Conservation (phyloP, 2,329 filamentous ascomycete genomes). For the Monosporascus sp. region DNA sequence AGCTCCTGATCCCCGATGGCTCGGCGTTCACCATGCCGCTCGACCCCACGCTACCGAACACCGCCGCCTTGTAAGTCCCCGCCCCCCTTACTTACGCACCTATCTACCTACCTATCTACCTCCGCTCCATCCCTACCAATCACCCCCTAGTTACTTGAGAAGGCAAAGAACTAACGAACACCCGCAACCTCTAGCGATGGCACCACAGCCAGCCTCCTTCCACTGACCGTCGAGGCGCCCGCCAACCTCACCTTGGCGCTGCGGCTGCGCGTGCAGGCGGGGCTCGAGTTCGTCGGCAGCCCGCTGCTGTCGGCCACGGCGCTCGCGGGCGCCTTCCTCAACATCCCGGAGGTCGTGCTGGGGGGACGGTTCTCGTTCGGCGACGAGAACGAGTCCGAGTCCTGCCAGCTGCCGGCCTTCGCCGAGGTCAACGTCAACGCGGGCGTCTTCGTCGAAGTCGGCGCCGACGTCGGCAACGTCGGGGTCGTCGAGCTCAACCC, state of each 20-base stretch:
- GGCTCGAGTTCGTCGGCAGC: conserved; percentile 14
- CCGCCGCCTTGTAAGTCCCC: conserved; percentile 19
- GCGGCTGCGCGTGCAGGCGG: conserved; percentile 18
- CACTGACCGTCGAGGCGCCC: conserved; percentile 13
- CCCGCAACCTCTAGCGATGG: conserved; percentile 12
- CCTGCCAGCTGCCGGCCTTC: conserved; percentile 8
- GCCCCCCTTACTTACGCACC: too few species aligned
- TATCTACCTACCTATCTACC: not conserved
- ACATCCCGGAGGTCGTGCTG: conserved; percentile 18
- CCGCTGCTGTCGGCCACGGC: conserved; percentile 15
- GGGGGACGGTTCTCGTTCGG: conserved; percentile 6
- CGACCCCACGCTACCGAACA: conserved; percentile 11
- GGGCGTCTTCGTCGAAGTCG: conserved; percentile 22
- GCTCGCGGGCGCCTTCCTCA: conserved; percentile 19
- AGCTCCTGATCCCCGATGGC: conserved; percentile 17
- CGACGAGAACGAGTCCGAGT: conserved; percentile 7
- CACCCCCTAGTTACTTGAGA: too few species aligned
- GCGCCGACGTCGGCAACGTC: conserved; percentile 16
- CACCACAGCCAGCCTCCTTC: conserved; percentile 14
- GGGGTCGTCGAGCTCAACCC: conserved; percentile 17
- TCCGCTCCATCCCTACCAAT: not conserved
- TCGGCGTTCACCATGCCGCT: conserved; percentile 19
- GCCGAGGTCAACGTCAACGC: conserved; percentile 25
- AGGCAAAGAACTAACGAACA: conserved; percentile 2
- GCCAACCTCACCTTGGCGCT: conserved; percentile 18